Evolutionary conservation across 768 basidiomycete species (phyloP), one percentile per base, ranked within the genome.

Genomic region (Boletales sp.): DNA sequence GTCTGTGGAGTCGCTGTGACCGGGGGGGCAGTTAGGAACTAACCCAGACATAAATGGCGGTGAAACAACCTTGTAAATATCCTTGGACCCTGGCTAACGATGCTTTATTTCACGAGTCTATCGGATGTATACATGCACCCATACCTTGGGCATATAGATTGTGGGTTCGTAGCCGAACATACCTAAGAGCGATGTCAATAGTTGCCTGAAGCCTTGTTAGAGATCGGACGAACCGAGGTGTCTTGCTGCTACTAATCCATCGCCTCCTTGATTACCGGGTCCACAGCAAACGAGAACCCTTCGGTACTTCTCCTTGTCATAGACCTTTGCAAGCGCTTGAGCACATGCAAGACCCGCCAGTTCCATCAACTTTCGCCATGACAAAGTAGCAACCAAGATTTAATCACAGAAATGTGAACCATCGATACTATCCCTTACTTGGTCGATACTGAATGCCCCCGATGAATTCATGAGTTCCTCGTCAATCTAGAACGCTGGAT

Each of bases 261-360:
- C 96, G 12, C 96, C 96, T 70, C 82, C 92, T 74, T 98, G 95
- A 62, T 98, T 98, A 37, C 96, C 96, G 8, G 96, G 94, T 15
- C 96, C 96, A 64, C 94, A 97, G 61, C 90, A 93, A 11, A 98
- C 90, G n/a, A 98, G 74, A 7, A 98, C 91, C 11, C 83, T 80
- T 34, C 77, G 78, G 65, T 90, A 83, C 40, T 74, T 78, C 4
- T 83, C 80, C 30, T 77, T 81, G 36, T 72, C 74, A 65, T 91
- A 98, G 0, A 84, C 82, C n/a, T 75, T 84, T 7, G 87, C 84
- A 3, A 97, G 72, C 0, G 89, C 80, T 65, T 94, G 90, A 0
- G 95, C 96, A 63, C 94, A 94, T 2, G 95, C 86, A 10, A 98
- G 73, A 1, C 96, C 96, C 30, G 95, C 95, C 12, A 98, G 79